Percentiles rank a stretch among this genome's conserved stretches.
Conservation (phyloP, 2,329 filamentous ascomycete genomes). For the Diaporthe sp. region DNA sequence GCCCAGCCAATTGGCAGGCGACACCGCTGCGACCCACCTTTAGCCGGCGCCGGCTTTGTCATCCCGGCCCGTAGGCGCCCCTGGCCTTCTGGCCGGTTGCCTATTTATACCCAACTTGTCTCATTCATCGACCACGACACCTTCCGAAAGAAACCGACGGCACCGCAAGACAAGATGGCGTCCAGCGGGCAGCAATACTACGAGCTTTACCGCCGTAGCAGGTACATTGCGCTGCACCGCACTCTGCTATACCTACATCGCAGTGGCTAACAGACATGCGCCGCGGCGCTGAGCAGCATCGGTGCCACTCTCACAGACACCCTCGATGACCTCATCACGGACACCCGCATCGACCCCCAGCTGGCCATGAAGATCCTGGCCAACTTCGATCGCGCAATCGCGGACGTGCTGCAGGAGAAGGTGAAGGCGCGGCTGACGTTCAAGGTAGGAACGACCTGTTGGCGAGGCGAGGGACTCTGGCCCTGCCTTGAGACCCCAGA, state of each 20-base stretch:
- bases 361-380: slow-evolving; percentile 98
- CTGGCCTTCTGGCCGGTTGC: slow-evolving; percentile 8
- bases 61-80: slow-evolving; percentile 1
- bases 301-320: slow-evolving; percentile 94
- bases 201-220: slow-evolving; percentile 98
- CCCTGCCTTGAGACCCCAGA: background rate
- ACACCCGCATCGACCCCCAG: slow-evolving; percentile 95
- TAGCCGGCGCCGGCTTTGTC: slow-evolving; percentile 33
- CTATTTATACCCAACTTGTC: slow-evolving; percentile 26
- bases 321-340: slow-evolving; percentile 95
- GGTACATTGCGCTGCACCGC: slow-evolving; percentile 69
- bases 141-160: slow-evolving; percentile 44
- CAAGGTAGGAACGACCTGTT: slow-evolving; percentile 75
- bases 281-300: slow-evolving; percentile 71
- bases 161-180: slow-evolving; percentile 57
- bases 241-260: slow-evolving; percentile 43
- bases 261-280: slow-evolving; percentile 39
- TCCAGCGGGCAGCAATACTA: slow-evolving; percentile 76
- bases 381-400: slow-evolving; percentile 94
- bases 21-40: background rate
- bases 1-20: slow-evolving; percentile 18
- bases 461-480: background rate
- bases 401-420: slow-evolving; percentile 90
- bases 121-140: slow-evolving; percentile 40
- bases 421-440: slow-evolving; percentile 93